Base-by-base conservation (phyloP, 768 basidiomycete species). In the Mycena metata region DNA sequence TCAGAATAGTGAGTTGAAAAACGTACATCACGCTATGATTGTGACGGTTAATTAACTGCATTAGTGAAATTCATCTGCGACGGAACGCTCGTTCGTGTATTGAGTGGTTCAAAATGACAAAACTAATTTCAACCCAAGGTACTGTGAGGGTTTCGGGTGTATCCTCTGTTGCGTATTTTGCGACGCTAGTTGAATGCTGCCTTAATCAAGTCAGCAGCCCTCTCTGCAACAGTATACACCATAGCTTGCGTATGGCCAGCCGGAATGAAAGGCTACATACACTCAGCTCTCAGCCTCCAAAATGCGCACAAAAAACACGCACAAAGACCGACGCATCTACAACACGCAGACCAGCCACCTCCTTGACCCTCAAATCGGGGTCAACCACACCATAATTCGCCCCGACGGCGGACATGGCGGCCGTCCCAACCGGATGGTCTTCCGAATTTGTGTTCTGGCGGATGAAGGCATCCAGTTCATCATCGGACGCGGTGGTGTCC, bases 321-420 rank as follows among this genome's bases (percentile, higher is more conserved):
- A 72, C 70, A 21, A 72, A 33, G 43, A 79, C 72, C 26, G 76
- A 77, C 0, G 73, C 71, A 64, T 80, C 78, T 1, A 79, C 76
- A 23, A 80, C 66, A 16, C 79, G 59, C 55, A 80, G 50, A 16
- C 74, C 76, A 0, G 15, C 5, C 8, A 75, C 60, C 0, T 76
- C 76, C 59, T 79, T 77, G 15, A 80, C 77, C 35, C 24, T 67
- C 19, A 79, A 66, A 39, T 76, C 69, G 12, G 77, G 72, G 56
- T 77, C 69, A 1, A 78, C 74, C 16, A 78, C 78, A 15, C 77
- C 77, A 11, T 51, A 60, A 6, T 26, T n/a, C 12, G 76, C 75
- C 23, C 54, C 42, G 42, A 12, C 8, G 0, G 73, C 46, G 15
- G 73, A 70, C 73, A 78, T 77, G 4, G 54, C 65, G 19, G 76